Conservation (phyloP, 2,329 filamentous ascomycete species). For the Apiospora marii region DNA sequence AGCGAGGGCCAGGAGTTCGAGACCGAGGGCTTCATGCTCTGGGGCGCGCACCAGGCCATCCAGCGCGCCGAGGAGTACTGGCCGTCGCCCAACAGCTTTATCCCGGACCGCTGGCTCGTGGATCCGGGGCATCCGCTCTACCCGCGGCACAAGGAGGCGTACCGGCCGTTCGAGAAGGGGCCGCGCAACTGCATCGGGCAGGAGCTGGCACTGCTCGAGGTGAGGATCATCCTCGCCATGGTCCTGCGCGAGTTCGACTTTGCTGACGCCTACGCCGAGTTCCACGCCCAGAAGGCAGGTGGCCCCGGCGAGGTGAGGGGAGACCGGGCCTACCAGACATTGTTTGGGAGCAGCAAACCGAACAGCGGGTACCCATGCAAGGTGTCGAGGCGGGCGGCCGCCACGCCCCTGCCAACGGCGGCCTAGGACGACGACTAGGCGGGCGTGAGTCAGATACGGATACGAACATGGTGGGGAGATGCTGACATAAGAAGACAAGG, state of each 20-base stretch:
- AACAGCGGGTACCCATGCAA: not conserved
- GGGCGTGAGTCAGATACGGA: not conserved
- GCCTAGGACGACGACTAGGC: not conserved
- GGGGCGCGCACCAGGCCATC: conserved; percentile 35
- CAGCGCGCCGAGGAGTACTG: conserved; percentile 46
- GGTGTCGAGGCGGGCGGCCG: not conserved
- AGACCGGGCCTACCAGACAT: not conserved
- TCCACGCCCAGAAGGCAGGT: not conserved
- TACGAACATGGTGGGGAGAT: not conserved
- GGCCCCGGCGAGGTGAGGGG: not conserved
- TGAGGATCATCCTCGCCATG: conserved; percentile 57
- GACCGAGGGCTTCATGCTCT: conserved; percentile 33
- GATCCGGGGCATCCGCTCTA: conserved; percentile 24
- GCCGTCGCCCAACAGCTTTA: conserved; percentile 42
- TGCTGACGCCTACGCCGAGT: conserved; percentile 23
- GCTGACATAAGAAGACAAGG: not conserved
- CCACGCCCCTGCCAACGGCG: no score
- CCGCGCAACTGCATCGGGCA: conserved; percentile 65
- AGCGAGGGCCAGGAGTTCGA: conserved; percentile 40
- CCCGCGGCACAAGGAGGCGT: conserved; percentile 46
- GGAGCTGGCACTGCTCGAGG: conserved; percentile 61
- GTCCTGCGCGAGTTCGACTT: conserved; percentile 60
- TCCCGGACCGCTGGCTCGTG: conserved; percentile 48
- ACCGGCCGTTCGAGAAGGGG: conserved; percentile 61
- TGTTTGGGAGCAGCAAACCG: not conserved